Conservation (phyloP, 306 rosid genomes). For the Coriaria nepalensis region DNA sequence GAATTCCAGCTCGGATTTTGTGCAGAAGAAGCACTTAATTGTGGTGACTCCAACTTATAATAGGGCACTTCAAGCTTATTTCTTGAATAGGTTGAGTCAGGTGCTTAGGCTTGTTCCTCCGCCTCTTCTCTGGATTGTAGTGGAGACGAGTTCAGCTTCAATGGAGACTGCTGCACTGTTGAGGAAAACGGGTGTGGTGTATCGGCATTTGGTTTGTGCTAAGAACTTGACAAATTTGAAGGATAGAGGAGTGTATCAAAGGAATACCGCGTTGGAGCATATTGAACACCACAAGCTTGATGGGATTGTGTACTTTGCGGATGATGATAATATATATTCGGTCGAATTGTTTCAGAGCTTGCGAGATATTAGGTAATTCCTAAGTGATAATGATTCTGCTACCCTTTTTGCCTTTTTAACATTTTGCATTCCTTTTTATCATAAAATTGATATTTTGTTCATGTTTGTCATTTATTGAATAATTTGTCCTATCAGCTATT, state of each 20-base stretch:
- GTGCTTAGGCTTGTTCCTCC: constrained; percentile 64
- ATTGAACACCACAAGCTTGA: constrained; percentile 74
- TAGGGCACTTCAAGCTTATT: constrained; percentile 60
- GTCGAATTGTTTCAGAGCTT: constrained; percentile 62
- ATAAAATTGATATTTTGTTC: no score
- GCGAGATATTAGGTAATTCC: constrained; percentile 55
- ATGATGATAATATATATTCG: constrained; percentile 79
- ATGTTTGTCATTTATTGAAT: background rate
- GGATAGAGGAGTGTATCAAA: constrained; percentile 91
- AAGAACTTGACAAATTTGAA: constrained; percentile 50
- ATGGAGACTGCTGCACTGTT: constrained; percentile 79
- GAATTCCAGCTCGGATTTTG: constrained; percentile 19
- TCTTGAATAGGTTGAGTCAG: constrained; percentile 65
- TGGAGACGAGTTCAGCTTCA: constrained; percentile 68
- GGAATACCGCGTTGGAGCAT: constrained; percentile 91
- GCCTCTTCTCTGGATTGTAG: constrained; percentile 85
- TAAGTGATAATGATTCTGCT: constrained; percentile 1
- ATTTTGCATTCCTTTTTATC: constrained; percentile 4
- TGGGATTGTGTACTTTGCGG: constrained; percentile 90
- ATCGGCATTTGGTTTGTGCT: constrained; percentile 71
- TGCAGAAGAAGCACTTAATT: constrained; percentile 67
- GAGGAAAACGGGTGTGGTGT: constrained; percentile 91
- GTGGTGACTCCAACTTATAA: constrained; percentile 79
- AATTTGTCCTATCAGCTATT: background rate
- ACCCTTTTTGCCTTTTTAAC: background rate